phyloP scores from a whole-genome alignment of 768 basidiomycete genomes.

The Omphalotus guepiniiformis region DNA sequence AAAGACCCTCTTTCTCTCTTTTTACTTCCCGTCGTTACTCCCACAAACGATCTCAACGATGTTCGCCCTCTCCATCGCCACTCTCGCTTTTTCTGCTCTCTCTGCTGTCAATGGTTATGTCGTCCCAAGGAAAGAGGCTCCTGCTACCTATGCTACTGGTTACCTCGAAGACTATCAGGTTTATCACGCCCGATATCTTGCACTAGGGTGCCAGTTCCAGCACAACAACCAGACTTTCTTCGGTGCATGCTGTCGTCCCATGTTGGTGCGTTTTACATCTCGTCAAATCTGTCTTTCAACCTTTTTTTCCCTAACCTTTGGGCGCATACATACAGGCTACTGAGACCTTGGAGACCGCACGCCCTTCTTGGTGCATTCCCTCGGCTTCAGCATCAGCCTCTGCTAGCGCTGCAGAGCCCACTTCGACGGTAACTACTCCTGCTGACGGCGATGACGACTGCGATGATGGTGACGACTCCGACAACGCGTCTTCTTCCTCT shows the following conservation, averaged over 20 bases:
- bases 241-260: conserved; percentile 66
- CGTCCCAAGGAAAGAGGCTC: conserved; percentile 30
- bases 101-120: conserved; percentile 37
- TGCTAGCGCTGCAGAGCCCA: conserved; percentile 21
- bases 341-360: conserved; percentile 42
- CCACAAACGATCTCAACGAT: conserved; percentile 23
- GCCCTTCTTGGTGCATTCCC: conserved; percentile 52
- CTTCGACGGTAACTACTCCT: conserved; percentile 22
- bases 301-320: conserved; percentile 5
- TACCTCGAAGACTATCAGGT: conserved; percentile 49
- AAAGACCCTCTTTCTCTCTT: conserved; percentile 20
- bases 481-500: too few relatives aligned
- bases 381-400: conserved; percentile 24
- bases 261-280: conserved; percentile 48
- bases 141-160: conserved; percentile 36
- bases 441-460: conserved; percentile 30
- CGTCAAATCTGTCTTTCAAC: conserved; percentile 1
- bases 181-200: conserved; percentile 63
- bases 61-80: conserved; percentile 38
- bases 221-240: conserved; percentile 52
- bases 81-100: conserved; percentile 31
- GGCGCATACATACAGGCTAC: conserved; percentile 35
- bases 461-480: conserved; percentile 28
- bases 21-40: conserved; percentile 17
- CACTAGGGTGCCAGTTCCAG: conserved; percentile 44